Percentiles rank a stretch among this genome's conserved stretches.
These are phyloP conservation scores for Cyclostephanos tholiformis DNA, from an alignment of 108 stramenopile species.

Conservation along the genomic window DNA sequence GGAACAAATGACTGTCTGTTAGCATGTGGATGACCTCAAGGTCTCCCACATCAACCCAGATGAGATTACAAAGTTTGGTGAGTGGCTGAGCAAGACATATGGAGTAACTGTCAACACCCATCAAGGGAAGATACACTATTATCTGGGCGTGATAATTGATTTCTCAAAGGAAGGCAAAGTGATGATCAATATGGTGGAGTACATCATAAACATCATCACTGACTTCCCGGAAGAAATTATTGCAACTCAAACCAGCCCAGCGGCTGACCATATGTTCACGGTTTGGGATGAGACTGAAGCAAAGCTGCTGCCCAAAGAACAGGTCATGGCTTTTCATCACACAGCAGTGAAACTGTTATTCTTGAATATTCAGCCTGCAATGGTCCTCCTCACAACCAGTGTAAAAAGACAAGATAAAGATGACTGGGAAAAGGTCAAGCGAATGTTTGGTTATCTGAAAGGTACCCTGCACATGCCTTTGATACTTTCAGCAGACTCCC, in stretches of 20 bases:
- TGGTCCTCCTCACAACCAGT: not conserved
- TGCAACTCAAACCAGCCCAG: not conserved
- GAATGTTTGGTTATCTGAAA: too few relatives aligned
- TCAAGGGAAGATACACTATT: conserved; percentile 36
- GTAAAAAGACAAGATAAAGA: not conserved
- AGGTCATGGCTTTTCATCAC: conserved; percentile 5
- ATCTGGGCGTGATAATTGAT: conserved; percentile 50
- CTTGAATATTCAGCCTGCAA: conserved; percentile 6
- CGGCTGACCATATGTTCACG: conserved; percentile 1
- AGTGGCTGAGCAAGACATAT: not conserved
- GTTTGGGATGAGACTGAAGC: not conserved
- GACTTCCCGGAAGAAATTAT: conserved; percentile 5
- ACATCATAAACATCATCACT: not conserved
- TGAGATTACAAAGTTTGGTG: too few relatives aligned
- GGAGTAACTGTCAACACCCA: not conserved
- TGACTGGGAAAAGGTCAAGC: too few relatives aligned
- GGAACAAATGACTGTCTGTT: too few relatives aligned
- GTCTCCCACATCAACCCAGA: too few relatives aligned
- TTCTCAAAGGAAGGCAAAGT: not conserved
- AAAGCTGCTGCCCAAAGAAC: not conserved
- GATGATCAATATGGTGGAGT: conserved; percentile 6
- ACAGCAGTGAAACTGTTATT: not conserved
- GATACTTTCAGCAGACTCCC: too few relatives aligned
- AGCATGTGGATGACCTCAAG: too few relatives aligned
- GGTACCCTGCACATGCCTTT: too few relatives aligned